phyloP scores from a whole-genome alignment of 1,139 yeast genomes.

The Nakaseomyces uthaithaninus region DNA sequence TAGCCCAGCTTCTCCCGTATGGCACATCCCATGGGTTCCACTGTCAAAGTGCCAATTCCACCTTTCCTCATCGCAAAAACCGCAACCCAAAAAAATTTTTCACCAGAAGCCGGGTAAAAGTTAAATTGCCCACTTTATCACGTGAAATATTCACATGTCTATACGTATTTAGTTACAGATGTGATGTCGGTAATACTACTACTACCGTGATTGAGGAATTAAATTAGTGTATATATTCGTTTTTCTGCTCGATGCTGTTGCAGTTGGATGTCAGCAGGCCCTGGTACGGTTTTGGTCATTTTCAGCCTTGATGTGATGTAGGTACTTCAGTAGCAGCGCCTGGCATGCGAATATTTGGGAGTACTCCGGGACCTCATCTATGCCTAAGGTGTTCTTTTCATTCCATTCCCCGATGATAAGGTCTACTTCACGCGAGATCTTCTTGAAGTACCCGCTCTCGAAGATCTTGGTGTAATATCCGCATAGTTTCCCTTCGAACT shows the following conservation, averaged over 20 bases:
- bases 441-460: constrained; percentile 2
- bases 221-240: no score
- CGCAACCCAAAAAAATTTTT: not conserved
- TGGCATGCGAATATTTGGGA: not conserved
- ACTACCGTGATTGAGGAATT: no score
- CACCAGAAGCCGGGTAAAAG: not conserved
- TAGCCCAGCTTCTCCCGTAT: no score
- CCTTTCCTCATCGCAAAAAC: constrained; percentile 1
- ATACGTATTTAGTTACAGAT: no score
- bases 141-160: no score
- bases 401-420: constrained; percentile 1
- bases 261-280: not conserved
- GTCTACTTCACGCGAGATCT: not conserved
- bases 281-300: constrained; percentile 2
- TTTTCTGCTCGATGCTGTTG: no score
- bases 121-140: no score
- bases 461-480: not conserved
- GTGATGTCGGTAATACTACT: no score
- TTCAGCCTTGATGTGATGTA: not conserved
- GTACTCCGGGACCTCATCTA: constrained; percentile 1
- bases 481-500: not conserved
- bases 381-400: not conserved
- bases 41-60: no score
- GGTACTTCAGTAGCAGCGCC: not conserved
- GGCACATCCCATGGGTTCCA: no score